Evolutionary conservation across 306 rosid genomes (phyloP).

Genomic region (Cucurbita maxima): DNA sequence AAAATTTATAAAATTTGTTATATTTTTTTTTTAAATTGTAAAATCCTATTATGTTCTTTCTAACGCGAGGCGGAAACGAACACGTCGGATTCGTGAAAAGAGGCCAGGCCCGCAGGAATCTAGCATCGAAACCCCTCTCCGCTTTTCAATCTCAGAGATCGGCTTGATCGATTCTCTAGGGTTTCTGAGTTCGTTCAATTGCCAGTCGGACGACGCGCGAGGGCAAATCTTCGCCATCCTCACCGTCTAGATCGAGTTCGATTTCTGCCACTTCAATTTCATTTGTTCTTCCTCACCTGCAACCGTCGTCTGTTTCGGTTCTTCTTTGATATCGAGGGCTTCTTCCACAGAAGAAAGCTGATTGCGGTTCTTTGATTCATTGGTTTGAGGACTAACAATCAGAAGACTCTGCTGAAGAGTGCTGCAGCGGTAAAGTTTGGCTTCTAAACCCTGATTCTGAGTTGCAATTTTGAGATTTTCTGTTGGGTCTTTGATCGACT

Average conservation of each 20-base stretch:
- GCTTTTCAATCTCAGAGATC: too few species aligned
- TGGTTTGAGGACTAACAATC: not conserved
- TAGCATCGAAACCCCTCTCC: too few species aligned
- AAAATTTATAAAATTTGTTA: too few species aligned
- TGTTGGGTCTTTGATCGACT: not conserved
- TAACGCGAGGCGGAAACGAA: too few species aligned
- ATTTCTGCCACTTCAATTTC: not conserved
- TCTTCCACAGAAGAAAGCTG: not conserved
- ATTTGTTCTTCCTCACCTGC: not conserved
- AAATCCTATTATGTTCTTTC: too few species aligned
- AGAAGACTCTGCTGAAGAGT: not conserved
- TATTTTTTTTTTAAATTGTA: too few species aligned
- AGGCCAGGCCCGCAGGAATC: too few species aligned
- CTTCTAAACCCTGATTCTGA: not conserved
- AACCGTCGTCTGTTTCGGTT: not conserved
- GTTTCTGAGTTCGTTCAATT: too few species aligned
- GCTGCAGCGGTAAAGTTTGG: not conserved
- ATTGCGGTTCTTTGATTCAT: not conserved
- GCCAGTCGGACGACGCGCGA: not conserved
- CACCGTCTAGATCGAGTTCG: not conserved
- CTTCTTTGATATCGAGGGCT: not conserved
- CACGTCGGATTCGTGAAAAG: too few species aligned
- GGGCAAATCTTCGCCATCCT: not conserved
- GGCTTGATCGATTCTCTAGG: too few species aligned
- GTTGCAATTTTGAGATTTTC: not conserved